Evolutionary conservation across 306 rosid genomes (phyloP).

Genomic region (Cicer chorassanicum): DNA sequence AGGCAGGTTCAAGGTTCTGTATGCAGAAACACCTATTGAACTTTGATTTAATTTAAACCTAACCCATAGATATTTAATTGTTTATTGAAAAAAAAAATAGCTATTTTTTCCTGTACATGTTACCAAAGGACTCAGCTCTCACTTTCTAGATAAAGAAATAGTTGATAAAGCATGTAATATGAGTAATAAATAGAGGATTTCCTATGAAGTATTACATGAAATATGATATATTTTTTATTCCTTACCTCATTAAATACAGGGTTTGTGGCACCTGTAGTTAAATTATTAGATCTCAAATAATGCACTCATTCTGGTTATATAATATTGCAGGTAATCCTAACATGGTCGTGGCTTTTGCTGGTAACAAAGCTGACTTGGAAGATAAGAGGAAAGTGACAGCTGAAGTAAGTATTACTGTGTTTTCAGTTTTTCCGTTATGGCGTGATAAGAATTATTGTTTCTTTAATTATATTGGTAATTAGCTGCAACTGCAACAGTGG

Average conservation of each 20-base stretch:
- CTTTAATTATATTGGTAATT: background rate
- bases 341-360: constrained; percentile 69
- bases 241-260: constrained; percentile 7
- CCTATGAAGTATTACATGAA: constrained; percentile 19
- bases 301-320: constrained; percentile 36
- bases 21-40: constrained; percentile 13
- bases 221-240: constrained; percentile 4
- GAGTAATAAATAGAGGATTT: constrained; percentile 18
- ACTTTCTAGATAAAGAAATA: constrained; percentile 24
- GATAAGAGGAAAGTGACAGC: constrained; percentile 66
- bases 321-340: constrained; percentile 60
- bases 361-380: constrained; percentile 70
- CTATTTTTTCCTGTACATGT: background rate
- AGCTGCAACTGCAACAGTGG: background rate
- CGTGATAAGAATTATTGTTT: constrained; percentile 8
- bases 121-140: constrained; percentile 12
- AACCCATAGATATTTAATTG: constrained; percentile 28
- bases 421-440: background rate
- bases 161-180: constrained; percentile 7
- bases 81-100: background rate
- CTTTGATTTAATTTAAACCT: constrained; percentile 28
- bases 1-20: constrained; percentile 16
- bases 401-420: constrained; percentile 53
- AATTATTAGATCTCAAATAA: constrained; percentile 26
- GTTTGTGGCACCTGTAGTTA: constrained; percentile 3